Evolutionary conservation across 2,329 filamentous ascomycete species (phyloP).

Genomic region (Lasiodiplodia sp.): DNA sequence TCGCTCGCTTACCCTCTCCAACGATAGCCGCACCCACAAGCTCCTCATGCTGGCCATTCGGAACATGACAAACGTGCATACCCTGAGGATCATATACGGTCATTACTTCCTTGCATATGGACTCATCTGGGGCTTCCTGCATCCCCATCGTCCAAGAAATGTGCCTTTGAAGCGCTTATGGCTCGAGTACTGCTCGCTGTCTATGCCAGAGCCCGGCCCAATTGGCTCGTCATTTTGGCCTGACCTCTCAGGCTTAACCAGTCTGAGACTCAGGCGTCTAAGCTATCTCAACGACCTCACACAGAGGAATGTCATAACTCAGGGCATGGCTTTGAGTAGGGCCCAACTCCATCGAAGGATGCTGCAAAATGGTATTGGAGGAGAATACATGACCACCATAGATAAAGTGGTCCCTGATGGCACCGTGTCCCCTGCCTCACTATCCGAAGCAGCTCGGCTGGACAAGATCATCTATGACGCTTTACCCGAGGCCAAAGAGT

Average conservation of each 20-base stretch:
- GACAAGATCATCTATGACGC: slow-evolving; percentile 35
- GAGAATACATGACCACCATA: slow-evolving; percentile 40
- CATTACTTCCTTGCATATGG: slow-evolving; percentile 51
- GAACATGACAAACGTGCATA: slow-evolving; percentile 53
- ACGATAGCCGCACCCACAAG: slow-evolving; percentile 48
- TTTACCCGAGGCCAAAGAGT: slow-evolving; percentile 38
- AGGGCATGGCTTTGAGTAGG: slow-evolving; percentile 13
- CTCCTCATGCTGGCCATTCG: slow-evolving; percentile 48
- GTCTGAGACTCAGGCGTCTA: slow-evolving; percentile 40
- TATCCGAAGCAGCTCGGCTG: not conserved
- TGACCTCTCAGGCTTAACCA: slow-evolving; percentile 47
- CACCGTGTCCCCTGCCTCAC: not conserved
- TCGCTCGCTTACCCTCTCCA: slow-evolving; percentile 48
- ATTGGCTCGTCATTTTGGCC: slow-evolving; percentile 30
- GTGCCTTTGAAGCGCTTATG: slow-evolving; percentile 51
- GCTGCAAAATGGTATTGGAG: slow-evolving; percentile 44
- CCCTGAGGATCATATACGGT: slow-evolving; percentile 53
- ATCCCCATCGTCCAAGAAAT: slow-evolving; percentile 38
- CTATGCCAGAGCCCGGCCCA: slow-evolving; percentile 34
- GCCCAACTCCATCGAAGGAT: not conserved
- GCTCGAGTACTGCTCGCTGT: slow-evolving; percentile 54
- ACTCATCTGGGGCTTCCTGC: slow-evolving; percentile 51
- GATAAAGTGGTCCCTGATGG: slow-evolving; percentile 30
- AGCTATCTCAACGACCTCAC: slow-evolving; percentile 17
- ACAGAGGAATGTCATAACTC: slow-evolving; percentile 1